These are phyloP conservation scores for Cytospora paraplurivora DNA, from an alignment of 2,329 filamentous ascomycete species.

Conservation along the genomic window DNA sequence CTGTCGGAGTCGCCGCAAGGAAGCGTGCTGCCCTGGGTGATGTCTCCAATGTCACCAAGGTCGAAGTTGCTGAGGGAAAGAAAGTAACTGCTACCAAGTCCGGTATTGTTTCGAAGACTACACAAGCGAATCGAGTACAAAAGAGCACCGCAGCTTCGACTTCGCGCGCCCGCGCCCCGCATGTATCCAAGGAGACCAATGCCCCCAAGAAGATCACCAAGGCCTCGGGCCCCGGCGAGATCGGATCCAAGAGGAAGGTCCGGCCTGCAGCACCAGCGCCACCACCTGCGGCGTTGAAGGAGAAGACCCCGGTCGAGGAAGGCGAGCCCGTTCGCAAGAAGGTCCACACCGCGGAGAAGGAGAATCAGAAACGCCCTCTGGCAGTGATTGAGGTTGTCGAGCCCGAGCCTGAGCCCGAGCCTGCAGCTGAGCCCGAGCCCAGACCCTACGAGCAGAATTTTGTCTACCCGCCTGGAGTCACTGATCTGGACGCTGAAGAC, in stretches of 20 bases:
- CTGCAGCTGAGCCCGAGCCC: slow-evolving; percentile 33
- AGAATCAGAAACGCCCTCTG: slow-evolving; percentile 48
- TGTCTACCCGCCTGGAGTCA: slow-evolving; percentile 46
- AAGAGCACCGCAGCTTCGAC: slow-evolving; percentile 64
- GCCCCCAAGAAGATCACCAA: slow-evolving; percentile 49
- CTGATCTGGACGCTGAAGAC: slow-evolving; percentile 83
- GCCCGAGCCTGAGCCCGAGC: slow-evolving; percentile 34
- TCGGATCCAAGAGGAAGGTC: slow-evolving; percentile 64
- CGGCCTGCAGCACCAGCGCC: slow-evolving; percentile 40
- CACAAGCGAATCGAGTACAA: slow-evolving; percentile 78
- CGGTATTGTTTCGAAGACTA: slow-evolving; percentile 76
- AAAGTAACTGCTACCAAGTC: slow-evolving; percentile 66
- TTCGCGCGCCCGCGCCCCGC: slow-evolving; percentile 56
- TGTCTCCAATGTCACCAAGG: slow-evolving; percentile 92
- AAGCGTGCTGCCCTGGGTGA: slow-evolving; percentile 88
- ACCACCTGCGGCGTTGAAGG: slow-evolving; percentile 55
- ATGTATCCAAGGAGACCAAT: slow-evolving; percentile 62
- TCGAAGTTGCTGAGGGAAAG: slow-evolving; percentile 71
- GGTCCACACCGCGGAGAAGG: slow-evolving; percentile 54
- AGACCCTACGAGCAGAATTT: slow-evolving; percentile 39
- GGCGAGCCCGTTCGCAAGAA: slow-evolving; percentile 72
- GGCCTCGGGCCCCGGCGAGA: slow-evolving; percentile 46
- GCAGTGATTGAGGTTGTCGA: slow-evolving; percentile 40
- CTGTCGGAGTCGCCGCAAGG: slow-evolving; percentile 49
- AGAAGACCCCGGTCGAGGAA: slow-evolving; percentile 61